Conservation (phyloP, 306 rosid species). For the Casuarina glauca region DNA sequence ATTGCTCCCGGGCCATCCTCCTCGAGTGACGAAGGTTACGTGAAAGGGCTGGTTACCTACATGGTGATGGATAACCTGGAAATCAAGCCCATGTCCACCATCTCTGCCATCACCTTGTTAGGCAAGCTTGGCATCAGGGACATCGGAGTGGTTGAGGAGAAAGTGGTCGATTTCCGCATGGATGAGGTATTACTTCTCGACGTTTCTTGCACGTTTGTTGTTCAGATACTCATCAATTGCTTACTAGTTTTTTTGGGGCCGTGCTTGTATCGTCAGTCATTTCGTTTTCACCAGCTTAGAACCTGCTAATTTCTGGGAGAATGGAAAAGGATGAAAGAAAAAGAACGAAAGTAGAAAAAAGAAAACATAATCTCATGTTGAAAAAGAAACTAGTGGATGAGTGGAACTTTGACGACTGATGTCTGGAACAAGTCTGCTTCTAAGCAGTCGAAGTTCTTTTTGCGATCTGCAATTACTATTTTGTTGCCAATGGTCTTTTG, state of each 20-base stretch:
- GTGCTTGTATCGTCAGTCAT: too few species aligned
- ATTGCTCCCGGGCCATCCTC: background rate
- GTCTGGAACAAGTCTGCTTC: too few species aligned
- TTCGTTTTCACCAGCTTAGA: too few species aligned
- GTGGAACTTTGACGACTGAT: too few species aligned
- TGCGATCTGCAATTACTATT: background rate
- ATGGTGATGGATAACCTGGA: conserved; percentile 15
- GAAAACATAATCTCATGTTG: too few species aligned
- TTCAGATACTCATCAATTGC: background rate
- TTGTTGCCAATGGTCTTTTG: background rate
- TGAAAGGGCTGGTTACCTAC: conserved; percentile 25
- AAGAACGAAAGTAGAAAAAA: too few species aligned
- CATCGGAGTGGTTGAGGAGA: background rate
- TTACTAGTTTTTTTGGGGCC: background rate
- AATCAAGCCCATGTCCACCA: conserved; percentile 33
- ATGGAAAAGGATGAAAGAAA: too few species aligned
- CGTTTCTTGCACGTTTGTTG: background rate
- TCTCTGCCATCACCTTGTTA: background rate
- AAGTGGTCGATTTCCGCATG: background rate
- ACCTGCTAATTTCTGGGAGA: too few species aligned
- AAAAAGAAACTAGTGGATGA: too few species aligned
- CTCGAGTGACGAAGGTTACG: conserved; percentile 10
- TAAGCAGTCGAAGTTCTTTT: too few species aligned
- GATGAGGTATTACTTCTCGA: conserved; percentile 23
- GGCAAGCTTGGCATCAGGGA: conserved; percentile 13